phyloP scores from a whole-genome alignment of 768 basidiomycete species.

The Mycena pura region DNA sequence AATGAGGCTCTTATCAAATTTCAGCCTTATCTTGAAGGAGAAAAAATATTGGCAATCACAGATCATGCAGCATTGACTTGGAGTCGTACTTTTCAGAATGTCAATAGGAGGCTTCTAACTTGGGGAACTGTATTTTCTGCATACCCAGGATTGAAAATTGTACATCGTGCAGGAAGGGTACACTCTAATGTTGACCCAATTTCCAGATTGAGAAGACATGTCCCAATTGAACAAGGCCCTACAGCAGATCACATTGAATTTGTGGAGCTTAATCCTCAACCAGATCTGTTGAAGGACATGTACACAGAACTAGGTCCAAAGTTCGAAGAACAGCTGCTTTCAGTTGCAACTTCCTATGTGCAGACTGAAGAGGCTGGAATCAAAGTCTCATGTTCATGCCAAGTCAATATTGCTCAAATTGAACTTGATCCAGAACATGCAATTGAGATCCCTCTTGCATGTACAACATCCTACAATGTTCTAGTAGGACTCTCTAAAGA shows the following conservation, averaged over 20 bases:
- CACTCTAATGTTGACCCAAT: slow-evolving; percentile 51
- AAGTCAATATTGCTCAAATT: too few relatives aligned
- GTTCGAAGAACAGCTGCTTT: too few relatives aligned
- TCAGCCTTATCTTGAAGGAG: slow-evolving; percentile 44
- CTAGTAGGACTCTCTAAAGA: not conserved
- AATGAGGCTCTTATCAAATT: slow-evolving; percentile 48
- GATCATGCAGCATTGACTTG: slow-evolving; percentile 45
- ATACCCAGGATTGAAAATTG: slow-evolving; percentile 42
- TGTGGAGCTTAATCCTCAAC: too few relatives aligned
- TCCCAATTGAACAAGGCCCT: slow-evolving; percentile 30
- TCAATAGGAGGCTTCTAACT: slow-evolving; percentile 41
- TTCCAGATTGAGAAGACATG: slow-evolving; percentile 35
- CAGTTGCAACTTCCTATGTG: too few relatives aligned
- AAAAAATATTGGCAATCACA: slow-evolving; percentile 35
- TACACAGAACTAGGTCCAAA: too few relatives aligned
- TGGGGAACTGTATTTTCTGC: slow-evolving; percentile 46
- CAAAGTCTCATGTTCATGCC: too few relatives aligned
- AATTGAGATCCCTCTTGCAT: too few relatives aligned
- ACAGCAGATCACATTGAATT: slow-evolving; percentile 6
- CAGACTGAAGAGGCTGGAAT: too few relatives aligned
- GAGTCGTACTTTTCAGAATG: slow-evolving; percentile 45
- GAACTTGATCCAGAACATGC: too few relatives aligned
- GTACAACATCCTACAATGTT: not conserved
- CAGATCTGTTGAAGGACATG: too few relatives aligned
- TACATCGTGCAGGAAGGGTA: slow-evolving; percentile 45